Base-by-base conservation (phyloP, 345 rosid genomes). In the Barbarea vulgaris region DNA sequence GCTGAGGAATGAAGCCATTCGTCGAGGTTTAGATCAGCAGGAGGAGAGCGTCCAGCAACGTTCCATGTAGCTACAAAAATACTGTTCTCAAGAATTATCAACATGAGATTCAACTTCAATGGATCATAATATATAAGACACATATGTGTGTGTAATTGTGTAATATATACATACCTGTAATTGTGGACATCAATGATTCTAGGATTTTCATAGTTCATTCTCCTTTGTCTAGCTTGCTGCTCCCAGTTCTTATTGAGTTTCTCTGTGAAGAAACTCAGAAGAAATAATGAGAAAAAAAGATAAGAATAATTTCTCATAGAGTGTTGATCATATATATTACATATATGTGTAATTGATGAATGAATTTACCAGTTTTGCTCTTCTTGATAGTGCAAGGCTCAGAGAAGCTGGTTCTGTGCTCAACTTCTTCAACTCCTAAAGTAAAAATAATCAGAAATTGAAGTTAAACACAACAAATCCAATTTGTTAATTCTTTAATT, bases 1-100 rank as follows among this genome's bases (percentile, higher is more conserved):
- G 97, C 87, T n/a, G 99, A 84, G 6, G 98, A 84, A 60, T 89
- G 99, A 78, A 95, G 91, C 99, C 97, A 95, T 52, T 95, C 98
- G 17, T 92, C 94, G 2, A 92, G 88, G 84, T 87, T 90, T 84
- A 95, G 81, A 79, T 95, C 88, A 39, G 84, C 79, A 1, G 91
- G 85, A 50, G 98, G 99, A 24, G 99, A 87, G 83, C 90, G 91
- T 80, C 98, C 99, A 37, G 88, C 99, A 19, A 95, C 99, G 80
- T 95, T 95, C 99, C 99, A 95, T 36, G 97, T 85, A 76, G 91
- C 96, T 56, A 87, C 95, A 59, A 95, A 95, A 80, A 95, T 78
- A 65, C 98, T 92, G 95, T 79, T 70, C 80, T 50, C 79, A 77
- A 84, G 67, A 3, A 75, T 46, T 7, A 55, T 9, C 50, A 58